Conservation (phyloP, 1,139 yeast species). For the Yamadazyma friedrichii region DNA sequence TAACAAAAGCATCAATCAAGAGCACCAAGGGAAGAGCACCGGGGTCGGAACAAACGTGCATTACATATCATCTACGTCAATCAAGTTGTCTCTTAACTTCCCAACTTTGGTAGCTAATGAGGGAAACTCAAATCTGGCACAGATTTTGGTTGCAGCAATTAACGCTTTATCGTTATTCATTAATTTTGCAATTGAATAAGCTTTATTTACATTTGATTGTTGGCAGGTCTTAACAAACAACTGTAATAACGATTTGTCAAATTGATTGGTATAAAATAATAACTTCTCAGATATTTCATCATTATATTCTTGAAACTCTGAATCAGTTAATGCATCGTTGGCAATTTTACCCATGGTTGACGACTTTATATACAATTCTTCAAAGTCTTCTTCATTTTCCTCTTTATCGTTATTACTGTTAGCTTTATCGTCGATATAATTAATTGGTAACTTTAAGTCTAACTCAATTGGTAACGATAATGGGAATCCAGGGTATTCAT, state of each 20-base stretch:
- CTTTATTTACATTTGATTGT: constrained; percentile 62
- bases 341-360: constrained; percentile 50
- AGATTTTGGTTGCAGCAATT: constrained; percentile 79
- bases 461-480: constrained; percentile 81
- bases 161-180: constrained; percentile 77
- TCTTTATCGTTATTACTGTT: constrained; percentile 18
- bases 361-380: constrained; percentile 44
- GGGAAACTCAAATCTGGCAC: constrained; percentile 71
- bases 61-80: constrained; percentile 15
- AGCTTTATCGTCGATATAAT: constrained; percentile 9
- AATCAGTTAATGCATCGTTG: constrained; percentile 41
- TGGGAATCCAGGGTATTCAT: constrained; percentile 63
- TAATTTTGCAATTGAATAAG: constrained; percentile 66
- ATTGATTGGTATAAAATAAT: constrained; percentile 47
- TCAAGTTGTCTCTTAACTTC: constrained; percentile 57
- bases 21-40: too few species aligned
- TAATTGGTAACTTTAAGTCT: constrained; percentile 64
- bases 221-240: constrained; percentile 78
- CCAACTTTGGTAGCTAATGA: constrained; percentile 67
- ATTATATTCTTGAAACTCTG: constrained; percentile 36
- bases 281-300: constrained; percentile 50
- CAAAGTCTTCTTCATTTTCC: constrained; percentile 36
- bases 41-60: neutral
- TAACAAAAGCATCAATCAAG: too few species aligned
- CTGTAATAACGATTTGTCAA: constrained; percentile 74